Conservation (phyloP, 139 green algal genomes). For the Diplosphaera chodatii region DNA sequence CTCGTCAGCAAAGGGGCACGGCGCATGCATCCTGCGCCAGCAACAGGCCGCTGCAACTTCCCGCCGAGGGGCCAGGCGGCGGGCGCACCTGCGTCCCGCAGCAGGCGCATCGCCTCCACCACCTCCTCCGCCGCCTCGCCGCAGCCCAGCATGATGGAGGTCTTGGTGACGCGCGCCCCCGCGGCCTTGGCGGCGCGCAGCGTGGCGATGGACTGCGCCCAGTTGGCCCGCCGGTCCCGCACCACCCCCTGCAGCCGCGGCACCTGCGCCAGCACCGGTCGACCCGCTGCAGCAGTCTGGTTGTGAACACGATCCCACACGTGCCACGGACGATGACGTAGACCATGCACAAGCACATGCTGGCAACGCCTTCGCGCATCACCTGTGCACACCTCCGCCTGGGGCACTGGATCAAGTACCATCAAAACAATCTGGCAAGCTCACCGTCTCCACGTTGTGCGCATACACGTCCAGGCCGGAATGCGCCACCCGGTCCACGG, state of each 20-base stretch:
- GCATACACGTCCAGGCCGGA: constrained; percentile 96
- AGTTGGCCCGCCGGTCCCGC: constrained; percentile 83
- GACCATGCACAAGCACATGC: no score
- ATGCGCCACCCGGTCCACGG: constrained; percentile 56
- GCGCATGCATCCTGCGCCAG: no score
- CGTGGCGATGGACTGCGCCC: constrained; percentile 79
- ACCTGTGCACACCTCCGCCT: no score
- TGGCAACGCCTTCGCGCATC: no score
- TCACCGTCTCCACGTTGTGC: constrained; percentile 98
- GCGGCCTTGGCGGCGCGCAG: constrained; percentile 78
- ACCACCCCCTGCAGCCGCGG: constrained; percentile 44
- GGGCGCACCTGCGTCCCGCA: constrained; percentile 33
- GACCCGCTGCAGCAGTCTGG: background rate
- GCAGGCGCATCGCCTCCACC: constrained; percentile 44
- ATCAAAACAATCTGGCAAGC: no score
- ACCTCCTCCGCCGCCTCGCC: constrained; percentile 88
- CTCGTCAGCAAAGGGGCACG: background rate
- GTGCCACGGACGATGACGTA: no score
- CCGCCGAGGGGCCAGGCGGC: no score
- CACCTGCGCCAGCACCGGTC: constrained; percentile 15
- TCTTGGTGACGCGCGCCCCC: constrained; percentile 87
- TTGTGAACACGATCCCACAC: background rate
- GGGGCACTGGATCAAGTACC: no score
- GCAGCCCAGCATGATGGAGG: constrained; percentile 95
- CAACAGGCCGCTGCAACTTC: no score